These are phyloP conservation scores for Penicillium occitanis DNA, from an alignment of 2,329 filamentous ascomycete species.

Conservation along the genomic window DNA sequence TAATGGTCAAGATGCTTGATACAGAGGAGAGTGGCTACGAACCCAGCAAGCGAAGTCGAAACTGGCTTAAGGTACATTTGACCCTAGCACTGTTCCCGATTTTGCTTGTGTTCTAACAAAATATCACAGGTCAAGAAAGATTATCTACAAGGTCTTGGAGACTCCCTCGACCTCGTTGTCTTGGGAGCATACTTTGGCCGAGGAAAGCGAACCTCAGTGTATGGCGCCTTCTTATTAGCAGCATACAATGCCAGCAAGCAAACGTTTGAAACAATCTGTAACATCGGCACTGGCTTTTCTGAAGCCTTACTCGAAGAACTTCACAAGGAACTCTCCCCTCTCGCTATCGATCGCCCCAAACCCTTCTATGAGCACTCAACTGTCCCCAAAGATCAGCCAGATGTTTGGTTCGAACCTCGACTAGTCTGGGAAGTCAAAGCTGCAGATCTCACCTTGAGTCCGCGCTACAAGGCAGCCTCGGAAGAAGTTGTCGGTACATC, in stretches of 20 bases:
- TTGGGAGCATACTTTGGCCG: slow-evolving; percentile 91
- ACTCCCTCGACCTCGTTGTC: slow-evolving; percentile 94
- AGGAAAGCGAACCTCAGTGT: slow-evolving; percentile 92
- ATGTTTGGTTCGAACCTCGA: slow-evolving; percentile 96
- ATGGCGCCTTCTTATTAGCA: slow-evolving; percentile 91
- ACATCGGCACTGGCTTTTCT: slow-evolving; percentile 96
- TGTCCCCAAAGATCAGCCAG: slow-evolving; percentile 87
- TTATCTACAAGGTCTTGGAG: slow-evolving; percentile 88
- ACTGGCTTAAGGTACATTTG: slow-evolving; percentile 85
- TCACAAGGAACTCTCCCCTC: slow-evolving; percentile 69
- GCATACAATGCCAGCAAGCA: slow-evolving; percentile 83
- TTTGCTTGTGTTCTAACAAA: not conserved
- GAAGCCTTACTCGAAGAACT: slow-evolving; percentile 91
- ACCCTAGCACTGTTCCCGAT: not conserved
- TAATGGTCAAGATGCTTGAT: slow-evolving; percentile 99
- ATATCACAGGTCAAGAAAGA: slow-evolving; percentile 85
- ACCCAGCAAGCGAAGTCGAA: slow-evolving; percentile 91
- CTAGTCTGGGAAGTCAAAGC: slow-evolving; percentile 98
- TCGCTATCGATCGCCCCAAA: slow-evolving; percentile 85
- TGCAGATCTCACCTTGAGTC: slow-evolving; percentile 88
- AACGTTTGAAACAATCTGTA: slow-evolving; percentile 92
- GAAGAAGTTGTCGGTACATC: slow-evolving; percentile 72
- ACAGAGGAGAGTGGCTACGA: slow-evolving; percentile 91
- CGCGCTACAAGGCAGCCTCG: slow-evolving; percentile 86
- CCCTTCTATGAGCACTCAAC: slow-evolving; percentile 88